A percentile compares a stretch with the other conserved stretches of the same genome.
These are phyloP conservation scores for Niveomyces coronatus DNA, from an alignment of 2,329 filamentous ascomycete species.

Conservation along the genomic window DNA sequence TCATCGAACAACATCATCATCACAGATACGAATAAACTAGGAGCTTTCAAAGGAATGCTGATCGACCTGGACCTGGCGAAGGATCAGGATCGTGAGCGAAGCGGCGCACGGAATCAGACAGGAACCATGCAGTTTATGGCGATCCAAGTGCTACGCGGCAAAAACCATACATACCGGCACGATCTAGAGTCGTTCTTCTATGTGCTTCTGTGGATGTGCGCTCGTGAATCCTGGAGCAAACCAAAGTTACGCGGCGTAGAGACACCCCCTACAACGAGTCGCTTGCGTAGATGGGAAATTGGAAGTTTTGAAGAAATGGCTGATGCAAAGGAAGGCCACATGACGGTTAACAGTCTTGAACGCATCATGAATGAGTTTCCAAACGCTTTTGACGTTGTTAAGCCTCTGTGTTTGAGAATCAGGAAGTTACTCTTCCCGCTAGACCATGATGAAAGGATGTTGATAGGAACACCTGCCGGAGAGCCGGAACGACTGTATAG, in stretches of 20 bases:
- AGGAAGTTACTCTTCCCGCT: not conserved
- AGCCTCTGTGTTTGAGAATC: not conserved
- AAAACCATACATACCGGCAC: slow-evolving; percentile 15
- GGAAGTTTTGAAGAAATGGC: slow-evolving; percentile 2
- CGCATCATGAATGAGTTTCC: slow-evolving; percentile 4
- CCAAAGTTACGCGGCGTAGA: not conserved
- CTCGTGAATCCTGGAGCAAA: not conserved
- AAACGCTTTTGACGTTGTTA: not conserved
- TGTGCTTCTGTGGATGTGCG: slow-evolving; percentile 8
- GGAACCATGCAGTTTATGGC: slow-evolving; percentile 26
- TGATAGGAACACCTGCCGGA: not conserved
- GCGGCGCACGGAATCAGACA: slow-evolving; percentile 16
- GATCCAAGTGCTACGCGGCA: slow-evolving; percentile 21
- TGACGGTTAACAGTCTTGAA: slow-evolving; percentile 1
- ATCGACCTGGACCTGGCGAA: slow-evolving; percentile 25
- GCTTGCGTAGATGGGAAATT: not conserved
- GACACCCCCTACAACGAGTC: not conserved
- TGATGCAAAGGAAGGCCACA: slow-evolving; percentile 1
- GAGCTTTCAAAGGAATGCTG: slow-evolving; percentile 20
- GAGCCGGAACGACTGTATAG: slow-evolving; percentile 3
- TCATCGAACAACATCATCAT: slow-evolving; percentile 29
- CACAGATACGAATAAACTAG: slow-evolving; percentile 10
- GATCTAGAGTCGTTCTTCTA: slow-evolving; percentile 9
- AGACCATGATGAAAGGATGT: not conserved
- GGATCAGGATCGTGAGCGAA: slow-evolving; percentile 14